A percentile compares a stretch with the other conserved stretches of the same genome.
phyloP scores from a whole-genome alignment of 2,329 filamentous ascomycete genomes.

The Microsporum audouinii region DNA sequence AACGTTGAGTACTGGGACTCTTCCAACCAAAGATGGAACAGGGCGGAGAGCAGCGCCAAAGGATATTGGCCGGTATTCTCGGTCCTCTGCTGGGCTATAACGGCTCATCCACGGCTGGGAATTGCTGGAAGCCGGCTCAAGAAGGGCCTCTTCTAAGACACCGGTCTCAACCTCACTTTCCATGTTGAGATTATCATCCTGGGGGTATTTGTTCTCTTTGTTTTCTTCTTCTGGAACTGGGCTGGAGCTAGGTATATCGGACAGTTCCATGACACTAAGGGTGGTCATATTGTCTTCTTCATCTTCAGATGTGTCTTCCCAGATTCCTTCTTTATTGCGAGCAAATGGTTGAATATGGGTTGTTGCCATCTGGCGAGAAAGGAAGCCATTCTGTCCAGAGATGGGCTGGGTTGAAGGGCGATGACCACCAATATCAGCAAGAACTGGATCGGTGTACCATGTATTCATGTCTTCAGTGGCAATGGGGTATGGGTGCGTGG shows the following conservation, averaged over 20 bases:
- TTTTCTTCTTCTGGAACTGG: constrained; percentile 2
- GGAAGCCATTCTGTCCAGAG: not conserved
- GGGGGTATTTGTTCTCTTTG: constrained; percentile 10
- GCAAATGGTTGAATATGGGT: not conserved
- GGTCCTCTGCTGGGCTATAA: not conserved
- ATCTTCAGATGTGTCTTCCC: constrained; percentile 8
- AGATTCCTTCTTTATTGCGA: not conserved
- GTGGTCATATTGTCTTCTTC: not conserved
- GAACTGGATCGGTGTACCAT: constrained; percentile 2
- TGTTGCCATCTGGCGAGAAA: not conserved
- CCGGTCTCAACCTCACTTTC: not conserved
- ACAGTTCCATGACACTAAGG: not conserved
- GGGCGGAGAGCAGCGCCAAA: constrained; percentile 5
- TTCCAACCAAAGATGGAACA: not conserved
- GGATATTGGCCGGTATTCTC: not conserved
- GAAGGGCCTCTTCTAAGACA: not conserved
- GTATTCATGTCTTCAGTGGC: not conserved
- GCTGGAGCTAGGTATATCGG: not conserved
- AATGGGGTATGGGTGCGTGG: not conserved
- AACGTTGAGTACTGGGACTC: not conserved
- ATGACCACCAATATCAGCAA: not conserved
- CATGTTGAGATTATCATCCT: not conserved
- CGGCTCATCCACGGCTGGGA: not conserved
- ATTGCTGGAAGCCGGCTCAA: not conserved
- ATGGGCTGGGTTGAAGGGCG: not conserved